phyloP scores from a whole-genome alignment of 805 yeast species.

The Hanseniaspora vineae region DNA sequence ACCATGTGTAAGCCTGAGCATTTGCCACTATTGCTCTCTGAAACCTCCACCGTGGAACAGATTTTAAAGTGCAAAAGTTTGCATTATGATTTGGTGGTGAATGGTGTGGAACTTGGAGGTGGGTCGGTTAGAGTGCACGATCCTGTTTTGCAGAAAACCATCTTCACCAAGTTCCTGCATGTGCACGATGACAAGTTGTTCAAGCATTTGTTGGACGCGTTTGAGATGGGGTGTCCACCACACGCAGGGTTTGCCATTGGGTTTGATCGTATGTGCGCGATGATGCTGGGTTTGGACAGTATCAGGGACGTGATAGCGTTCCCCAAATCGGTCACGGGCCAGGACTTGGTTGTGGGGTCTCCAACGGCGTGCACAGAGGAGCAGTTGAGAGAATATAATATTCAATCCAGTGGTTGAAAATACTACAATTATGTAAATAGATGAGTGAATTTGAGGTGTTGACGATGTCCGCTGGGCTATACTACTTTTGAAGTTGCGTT shows the following conservation, averaged over 20 bases:
- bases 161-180: conserved; percentile 51
- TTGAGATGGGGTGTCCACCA: conserved; percentile 91
- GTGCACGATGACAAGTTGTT: conserved; percentile 50
- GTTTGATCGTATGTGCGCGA: conserved; percentile 84
- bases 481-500: too few species aligned
- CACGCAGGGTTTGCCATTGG: conserved; percentile 97
- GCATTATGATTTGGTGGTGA: conserved; percentile 86
- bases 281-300: conserved; percentile 63
- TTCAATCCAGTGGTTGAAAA: too few species aligned
- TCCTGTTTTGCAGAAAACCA: conserved; percentile 57
- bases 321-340: conserved; percentile 84
- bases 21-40: neutral
- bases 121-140: conserved; percentile 95
- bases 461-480: too few species aligned
- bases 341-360: conserved; percentile 77
- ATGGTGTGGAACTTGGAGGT: conserved; percentile 95
- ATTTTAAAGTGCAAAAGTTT: conserved; percentile 70
- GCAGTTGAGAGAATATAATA: conserved; percentile 42
- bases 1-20: conserved; percentile 44
- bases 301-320: conserved; percentile 92
- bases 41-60: conserved; percentile 16
- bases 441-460: neutral
- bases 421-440: neutral
- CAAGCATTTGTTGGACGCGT: conserved; percentile 75
- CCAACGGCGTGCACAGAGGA: conserved; percentile 53